Evolutionary conservation across 495 filamentous ascomycete species (phyloP).

Genomic region (Lophium mytilinum): DNA sequence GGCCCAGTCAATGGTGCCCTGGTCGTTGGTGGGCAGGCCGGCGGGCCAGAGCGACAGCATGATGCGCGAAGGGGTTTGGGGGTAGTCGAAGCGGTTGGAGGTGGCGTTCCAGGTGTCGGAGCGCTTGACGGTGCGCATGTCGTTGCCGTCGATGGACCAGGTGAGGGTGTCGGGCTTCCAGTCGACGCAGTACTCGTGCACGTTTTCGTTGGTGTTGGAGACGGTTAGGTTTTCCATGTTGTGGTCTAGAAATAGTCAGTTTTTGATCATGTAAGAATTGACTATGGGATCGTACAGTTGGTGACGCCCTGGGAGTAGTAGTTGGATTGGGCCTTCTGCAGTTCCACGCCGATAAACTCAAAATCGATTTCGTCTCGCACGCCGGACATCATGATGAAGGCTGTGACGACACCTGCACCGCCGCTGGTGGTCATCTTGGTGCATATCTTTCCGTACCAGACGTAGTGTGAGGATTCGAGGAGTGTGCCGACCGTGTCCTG

Average conservation of each 20-base stretch:
- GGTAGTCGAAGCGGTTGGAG: constrained; percentile 73
- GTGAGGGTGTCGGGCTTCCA: constrained; percentile 80
- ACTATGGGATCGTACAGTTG: constrained; percentile 57
- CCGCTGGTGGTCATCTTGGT: constrained; percentile 79
- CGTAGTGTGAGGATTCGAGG: constrained; percentile 75
- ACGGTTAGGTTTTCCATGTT: constrained; percentile 64
- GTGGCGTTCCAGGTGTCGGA: constrained; percentile 78
- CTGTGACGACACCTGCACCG: constrained; percentile 82
- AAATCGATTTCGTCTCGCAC: constrained; percentile 98
- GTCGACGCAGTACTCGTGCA: constrained; percentile 86
- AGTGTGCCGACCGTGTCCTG: constrained; percentile 76
- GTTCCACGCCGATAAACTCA: constrained; percentile 80
- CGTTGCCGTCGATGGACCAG: constrained; percentile 77
- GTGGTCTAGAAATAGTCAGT: constrained; percentile 48
- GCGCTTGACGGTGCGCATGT: constrained; percentile 64
- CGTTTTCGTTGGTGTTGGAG: constrained; percentile 68
- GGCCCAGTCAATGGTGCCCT: constrained; percentile 86
- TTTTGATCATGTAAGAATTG: not conserved
- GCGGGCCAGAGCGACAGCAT: constrained; percentile 96
- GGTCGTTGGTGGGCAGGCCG: constrained; percentile 65
- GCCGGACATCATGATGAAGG: constrained; percentile 89
- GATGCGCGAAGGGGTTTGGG: constrained; percentile 87
- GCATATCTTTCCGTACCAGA: constrained; percentile 95
- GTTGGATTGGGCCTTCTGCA: constrained; percentile 78
- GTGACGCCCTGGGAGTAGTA: constrained; percentile 95